Percentiles rank a stretch among this genome's conserved stretches.
These are phyloP conservation scores for Bjerkandera adusta DNA, from an alignment of 1,284 basidiomycete genomes.

Conservation along the genomic window DNA sequence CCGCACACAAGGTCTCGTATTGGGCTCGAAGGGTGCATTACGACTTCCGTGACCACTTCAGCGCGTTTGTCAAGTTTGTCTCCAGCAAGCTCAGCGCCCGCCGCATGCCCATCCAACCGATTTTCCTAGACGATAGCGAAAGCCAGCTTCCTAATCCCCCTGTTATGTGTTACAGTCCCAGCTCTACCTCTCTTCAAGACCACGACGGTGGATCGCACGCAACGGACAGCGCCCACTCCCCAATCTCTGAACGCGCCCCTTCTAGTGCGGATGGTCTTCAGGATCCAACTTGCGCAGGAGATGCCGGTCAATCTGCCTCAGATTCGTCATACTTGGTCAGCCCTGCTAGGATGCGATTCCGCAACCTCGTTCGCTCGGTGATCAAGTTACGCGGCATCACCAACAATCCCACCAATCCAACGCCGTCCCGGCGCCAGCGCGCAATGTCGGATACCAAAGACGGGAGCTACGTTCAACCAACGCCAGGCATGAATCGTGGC, in stretches of 20 bases:
- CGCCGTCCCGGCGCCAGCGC: constrained; percentile 34
- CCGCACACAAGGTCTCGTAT: constrained; percentile 17
- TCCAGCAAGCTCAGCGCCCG: background rate
- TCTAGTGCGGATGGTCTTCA: constrained; percentile 20
- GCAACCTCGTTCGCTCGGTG: constrained; percentile 42
- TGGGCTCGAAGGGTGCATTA: constrained; percentile 21
- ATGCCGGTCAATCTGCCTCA: constrained; percentile 12
- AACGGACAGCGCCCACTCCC: constrained; percentile 1
- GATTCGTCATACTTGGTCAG: constrained; percentile 11
- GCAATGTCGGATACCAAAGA: constrained; percentile 37
- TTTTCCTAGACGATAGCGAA: constrained; percentile 9
- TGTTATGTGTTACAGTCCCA: constrained; percentile 22
- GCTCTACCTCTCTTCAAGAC: constrained; percentile 28
- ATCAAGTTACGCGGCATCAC: constrained; percentile 41
- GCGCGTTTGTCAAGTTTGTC: constrained; percentile 3
- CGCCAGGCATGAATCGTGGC: constrained; percentile 41
- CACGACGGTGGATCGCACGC: constrained; percentile 19
- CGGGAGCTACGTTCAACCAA: constrained; percentile 21
- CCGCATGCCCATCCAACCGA: background rate
- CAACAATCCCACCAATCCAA: constrained; percentile 28
- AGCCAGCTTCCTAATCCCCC: constrained; percentile 13
- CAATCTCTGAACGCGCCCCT: constrained; percentile 13
- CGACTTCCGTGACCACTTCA: constrained; percentile 17
- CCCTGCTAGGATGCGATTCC: constrained; percentile 34
- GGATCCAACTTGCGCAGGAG: constrained; percentile 19